phyloP scores from a whole-genome alignment of 208 protist genomes.

The Porcisia deanei region DNA sequence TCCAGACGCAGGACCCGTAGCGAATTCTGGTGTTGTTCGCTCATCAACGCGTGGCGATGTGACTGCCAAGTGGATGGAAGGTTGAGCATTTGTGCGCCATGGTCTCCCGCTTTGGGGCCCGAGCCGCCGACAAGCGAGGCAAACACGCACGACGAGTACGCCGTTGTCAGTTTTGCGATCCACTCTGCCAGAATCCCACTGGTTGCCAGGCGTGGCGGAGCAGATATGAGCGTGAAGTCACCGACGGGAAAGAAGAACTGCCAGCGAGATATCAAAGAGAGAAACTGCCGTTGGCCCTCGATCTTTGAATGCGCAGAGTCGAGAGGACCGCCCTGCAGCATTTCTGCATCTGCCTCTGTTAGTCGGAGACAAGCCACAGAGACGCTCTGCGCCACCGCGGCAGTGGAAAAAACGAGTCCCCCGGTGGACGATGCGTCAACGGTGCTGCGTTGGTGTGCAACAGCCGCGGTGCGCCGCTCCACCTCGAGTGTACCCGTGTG shows the following conservation, averaged over 20 bases:
- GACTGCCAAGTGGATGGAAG: background rate
- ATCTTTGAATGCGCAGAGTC: background rate
- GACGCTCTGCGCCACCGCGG: background rate
- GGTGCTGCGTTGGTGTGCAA: background rate
- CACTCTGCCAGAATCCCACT: conserved; percentile 9
- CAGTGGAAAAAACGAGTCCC: background rate
- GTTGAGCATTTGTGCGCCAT: background rate
- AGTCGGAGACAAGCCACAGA: conserved; percentile 11
- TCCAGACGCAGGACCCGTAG: conserved; percentile 13
- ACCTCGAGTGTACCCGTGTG: conserved; percentile 5
- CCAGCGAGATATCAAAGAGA: conserved; percentile 13
- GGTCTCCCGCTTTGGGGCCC: background rate
- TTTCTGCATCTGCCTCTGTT: conserved; percentile 8
- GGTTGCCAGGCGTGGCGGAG: background rate
- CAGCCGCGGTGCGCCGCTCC: conserved; percentile 1
- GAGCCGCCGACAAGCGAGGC: background rate
- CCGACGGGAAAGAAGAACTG: conserved; percentile 14
- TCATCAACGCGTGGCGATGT: conserved; percentile 2
- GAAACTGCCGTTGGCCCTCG: background rate
- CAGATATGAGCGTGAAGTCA: conserved; percentile 14
- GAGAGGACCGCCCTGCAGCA: conserved; percentile 19
- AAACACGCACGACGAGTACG: conserved; percentile 9
- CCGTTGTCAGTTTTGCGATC: conserved; percentile 4
- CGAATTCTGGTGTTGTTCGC: background rate
- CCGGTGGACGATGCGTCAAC: background rate